phyloP scores from a whole-genome alignment of 2,329 filamentous ascomycete genomes.

The Exutisphaerella laricina region DNA sequence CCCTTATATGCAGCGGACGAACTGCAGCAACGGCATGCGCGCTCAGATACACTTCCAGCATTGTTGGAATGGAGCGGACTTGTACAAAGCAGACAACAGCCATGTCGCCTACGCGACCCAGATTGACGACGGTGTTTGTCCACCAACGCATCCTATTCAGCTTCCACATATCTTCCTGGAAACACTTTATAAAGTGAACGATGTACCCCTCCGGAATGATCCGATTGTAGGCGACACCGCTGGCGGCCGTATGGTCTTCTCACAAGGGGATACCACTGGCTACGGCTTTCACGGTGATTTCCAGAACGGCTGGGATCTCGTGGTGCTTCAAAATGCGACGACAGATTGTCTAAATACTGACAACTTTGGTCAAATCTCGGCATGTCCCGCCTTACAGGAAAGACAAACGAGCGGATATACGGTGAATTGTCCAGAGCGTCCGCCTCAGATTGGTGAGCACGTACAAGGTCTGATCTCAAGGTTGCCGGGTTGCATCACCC shows the following conservation, averaged over 20 bases:
- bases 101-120: constrained; percentile 38
- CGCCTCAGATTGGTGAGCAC: constrained; percentile 29
- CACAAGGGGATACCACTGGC: constrained; percentile 46
- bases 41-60: constrained; percentile 37
- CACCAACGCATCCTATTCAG: constrained; percentile 34
- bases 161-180: constrained; percentile 41
- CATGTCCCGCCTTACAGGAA: constrained; percentile 31
- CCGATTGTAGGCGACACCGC: constrained; percentile 13
- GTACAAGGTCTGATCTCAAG: constrained; percentile 27
- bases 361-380: constrained; percentile 33
- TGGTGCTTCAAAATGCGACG: constrained; percentile 37
- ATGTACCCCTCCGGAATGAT: background rate
- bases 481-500: constrained; percentile 33
- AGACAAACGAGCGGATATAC: constrained; percentile 26
- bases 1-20: constrained; percentile 29
- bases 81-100: constrained; percentile 37
- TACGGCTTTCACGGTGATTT: constrained; percentile 53
- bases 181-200: constrained; percentile 31
- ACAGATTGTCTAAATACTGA: constrained; percentile 33
- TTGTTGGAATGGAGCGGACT: constrained; percentile 35
- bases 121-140: constrained; percentile 41
- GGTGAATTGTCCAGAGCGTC: constrained; percentile 30
- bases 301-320: constrained; percentile 45
- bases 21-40: constrained; percentile 34
- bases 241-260: constrained; percentile 41